phyloP scores from a whole-genome alignment of 306 rosid species.

The Lupinus albus region DNA sequence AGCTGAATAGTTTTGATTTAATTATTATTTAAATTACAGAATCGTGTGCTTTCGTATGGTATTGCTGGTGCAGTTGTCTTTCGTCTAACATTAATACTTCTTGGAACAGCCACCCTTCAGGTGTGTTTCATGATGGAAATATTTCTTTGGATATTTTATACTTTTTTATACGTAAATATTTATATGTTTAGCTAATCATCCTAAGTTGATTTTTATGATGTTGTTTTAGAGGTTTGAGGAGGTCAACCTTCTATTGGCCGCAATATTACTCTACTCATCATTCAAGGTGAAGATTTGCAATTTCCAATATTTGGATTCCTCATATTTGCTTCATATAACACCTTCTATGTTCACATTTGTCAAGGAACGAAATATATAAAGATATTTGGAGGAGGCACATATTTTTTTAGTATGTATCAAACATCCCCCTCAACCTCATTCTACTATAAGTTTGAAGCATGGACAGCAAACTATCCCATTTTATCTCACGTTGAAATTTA shows the following conservation, averaged over 20 bases:
- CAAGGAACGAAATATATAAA: conserved; percentile 26
- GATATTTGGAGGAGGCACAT: background rate
- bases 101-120: conserved; percentile 86
- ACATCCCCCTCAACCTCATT: background rate
- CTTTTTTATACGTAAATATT: conserved; percentile 1
- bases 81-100: conserved; percentile 73
- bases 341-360: conserved; percentile 14
- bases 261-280: conserved; percentile 75
- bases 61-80: conserved; percentile 87
- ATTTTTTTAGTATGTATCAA: conserved; percentile 8
- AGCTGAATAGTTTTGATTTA: conserved; percentile 33
- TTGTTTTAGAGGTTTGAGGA: conserved; percentile 77
- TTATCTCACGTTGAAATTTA: conserved; percentile 23
- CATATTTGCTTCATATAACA: conserved; percentile 13
- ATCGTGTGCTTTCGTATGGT: conserved; percentile 90
- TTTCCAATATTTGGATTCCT: conserved; percentile 21
- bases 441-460: conserved; percentile 16
- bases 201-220: conserved; percentile 38
- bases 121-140: conserved; percentile 44
- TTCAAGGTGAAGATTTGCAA: conserved; percentile 64
- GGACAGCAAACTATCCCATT: conserved; percentile 1
- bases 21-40: conserved; percentile 54
- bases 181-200: conserved; percentile 27
- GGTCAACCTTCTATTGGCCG: conserved; percentile 85
- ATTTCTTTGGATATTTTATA: conserved; percentile 24